Conservation (phyloP, 225 moss, liverwort and hornwort genomes). For the Thuidium tamariscinum region DNA sequence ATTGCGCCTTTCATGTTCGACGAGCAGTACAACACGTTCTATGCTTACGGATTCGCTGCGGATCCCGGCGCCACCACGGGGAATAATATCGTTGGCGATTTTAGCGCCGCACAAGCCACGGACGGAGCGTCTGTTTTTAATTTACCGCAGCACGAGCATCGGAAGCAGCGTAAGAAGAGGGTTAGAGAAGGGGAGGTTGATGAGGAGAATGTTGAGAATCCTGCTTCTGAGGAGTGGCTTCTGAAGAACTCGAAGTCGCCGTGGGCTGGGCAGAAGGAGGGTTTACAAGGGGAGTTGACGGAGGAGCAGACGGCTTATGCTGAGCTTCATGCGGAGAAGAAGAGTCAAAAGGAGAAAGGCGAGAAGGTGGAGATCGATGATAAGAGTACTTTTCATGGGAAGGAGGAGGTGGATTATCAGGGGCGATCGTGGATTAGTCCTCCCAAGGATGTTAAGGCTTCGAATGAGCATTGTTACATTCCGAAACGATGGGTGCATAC, state of each 20-base stretch:
- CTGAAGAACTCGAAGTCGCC: conserved; percentile 78
- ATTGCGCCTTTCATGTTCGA: conserved; percentile 92
- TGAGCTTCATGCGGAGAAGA: conserved; percentile 78
- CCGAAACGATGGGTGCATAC: conserved; percentile 97
- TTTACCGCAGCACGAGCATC: conserved; percentile 75
- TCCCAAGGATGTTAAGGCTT: conserved; percentile 91
- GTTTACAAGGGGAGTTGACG: conserved; percentile 72
- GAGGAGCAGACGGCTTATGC: conserved; percentile 74
- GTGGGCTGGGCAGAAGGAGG: conserved; percentile 80
- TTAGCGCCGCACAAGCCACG: conserved; percentile 23
- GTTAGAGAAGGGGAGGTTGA: conserved; percentile 38
- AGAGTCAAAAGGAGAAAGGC: conserved; percentile 62
- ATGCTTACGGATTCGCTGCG: conserved; percentile 84
- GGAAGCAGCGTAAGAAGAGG: conserved; percentile 67
- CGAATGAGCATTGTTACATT: conserved; percentile 93
- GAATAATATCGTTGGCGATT: conserved; percentile 64
- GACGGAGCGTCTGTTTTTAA: conserved; percentile 90
- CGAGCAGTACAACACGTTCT: conserved; percentile 94
- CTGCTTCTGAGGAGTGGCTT: conserved; percentile 75
- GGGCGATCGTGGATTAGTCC: conserved; percentile 90
- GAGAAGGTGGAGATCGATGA: conserved; percentile 71
- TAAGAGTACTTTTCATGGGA: conserved; percentile 96
- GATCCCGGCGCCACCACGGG: conserved; percentile 66
- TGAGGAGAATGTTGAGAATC: conserved; percentile 62
- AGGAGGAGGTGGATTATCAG: conserved; percentile 93